Percentiles rank a stretch among this genome's conserved stretches.
phyloP scores from a whole-genome alignment of 345 rosid species.

The Melaleuca quinquenervia region DNA sequence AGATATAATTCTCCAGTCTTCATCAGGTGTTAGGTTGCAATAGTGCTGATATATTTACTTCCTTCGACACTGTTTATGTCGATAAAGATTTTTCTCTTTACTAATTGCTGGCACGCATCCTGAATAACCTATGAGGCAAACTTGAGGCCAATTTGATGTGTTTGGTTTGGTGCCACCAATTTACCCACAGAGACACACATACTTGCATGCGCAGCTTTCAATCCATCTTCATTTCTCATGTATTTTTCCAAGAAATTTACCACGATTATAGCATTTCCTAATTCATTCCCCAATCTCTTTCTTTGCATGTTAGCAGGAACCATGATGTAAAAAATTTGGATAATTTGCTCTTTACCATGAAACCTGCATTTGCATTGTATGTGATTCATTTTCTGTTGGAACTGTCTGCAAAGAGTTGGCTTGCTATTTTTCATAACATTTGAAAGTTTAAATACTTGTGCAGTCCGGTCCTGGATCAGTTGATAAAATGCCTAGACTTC shows the following conservation, averaged over 20 bases:
- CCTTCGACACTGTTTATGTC: background rate
- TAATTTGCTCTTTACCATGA: background rate
- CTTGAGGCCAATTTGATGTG: background rate
- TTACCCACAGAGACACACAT: background rate
- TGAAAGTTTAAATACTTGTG: constrained; percentile 1
- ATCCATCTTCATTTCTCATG: background rate
- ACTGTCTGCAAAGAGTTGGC: background rate
- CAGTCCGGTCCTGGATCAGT: constrained; percentile 35
- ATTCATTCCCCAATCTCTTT: background rate
- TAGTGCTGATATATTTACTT: background rate
- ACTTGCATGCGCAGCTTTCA: background rate
- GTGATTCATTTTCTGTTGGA: background rate
- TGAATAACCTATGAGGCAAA: background rate
- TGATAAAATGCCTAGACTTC: constrained; percentile 16
- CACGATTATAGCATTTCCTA: background rate
- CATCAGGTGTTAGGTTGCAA: background rate
- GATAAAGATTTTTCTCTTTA: background rate
- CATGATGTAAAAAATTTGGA: background rate
- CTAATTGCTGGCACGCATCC: background rate
- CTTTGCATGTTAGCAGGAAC: background rate
- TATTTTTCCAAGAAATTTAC: background rate
- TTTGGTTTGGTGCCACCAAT: background rate
- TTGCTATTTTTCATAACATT: background rate
- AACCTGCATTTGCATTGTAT: background rate
- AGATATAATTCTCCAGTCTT: background rate